Base-by-base conservation (phyloP, 495 filamentous ascomycete species). In the Aspergillus olivimuriae region DNA sequence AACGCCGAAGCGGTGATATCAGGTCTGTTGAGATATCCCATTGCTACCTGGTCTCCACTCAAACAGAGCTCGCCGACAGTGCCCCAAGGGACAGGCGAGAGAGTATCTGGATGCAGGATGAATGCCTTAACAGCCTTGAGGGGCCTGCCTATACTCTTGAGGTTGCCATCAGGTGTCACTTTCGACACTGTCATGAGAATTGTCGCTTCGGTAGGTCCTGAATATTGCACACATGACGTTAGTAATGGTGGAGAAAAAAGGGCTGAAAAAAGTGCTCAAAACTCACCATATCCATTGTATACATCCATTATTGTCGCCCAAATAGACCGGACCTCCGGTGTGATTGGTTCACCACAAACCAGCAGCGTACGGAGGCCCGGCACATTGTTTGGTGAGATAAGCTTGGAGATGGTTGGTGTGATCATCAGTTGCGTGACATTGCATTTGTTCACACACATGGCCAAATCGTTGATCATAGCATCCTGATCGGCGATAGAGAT, bases 61-160 rank as follows among this genome's bases (percentile, higher is more conserved):
- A 78, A 53, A 6, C 65, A 53, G 16, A 77, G 47, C 49, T 78
- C 75, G 4, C 73, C 74, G 11, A 69, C 56, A 1, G 56, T 53
- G 7, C 73, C 74, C 18, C 67, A 55, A 1, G 71, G 68, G 19
- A 66, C 47, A 4, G 73, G 46, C 39, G 19, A 66, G 30, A 59
- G 43, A 35, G 52, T 47, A 36, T 57, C 38, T 10, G 56, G 57
- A 34, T 53, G 33, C 32, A 60, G 34, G 21, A 49, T 52, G 41
- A 46, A 47, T 17, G 42, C 58, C 46, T 35, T 53, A 6, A 46
- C 39, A 16, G 48, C 50, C 39, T 39, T 46, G 31, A 47, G 31
- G 14, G 43, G 43, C 5, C 23, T 40, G n/a, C 60, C 63, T 33
- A 65, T 65, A 46, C 58, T 55, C 11, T 50, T 45, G 1, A 44